Evolutionary conservation across 257 asterid genomes (phyloP), one percentile per base, ranked within the genome.

Genomic region (Cruciata laevipes): DNA sequence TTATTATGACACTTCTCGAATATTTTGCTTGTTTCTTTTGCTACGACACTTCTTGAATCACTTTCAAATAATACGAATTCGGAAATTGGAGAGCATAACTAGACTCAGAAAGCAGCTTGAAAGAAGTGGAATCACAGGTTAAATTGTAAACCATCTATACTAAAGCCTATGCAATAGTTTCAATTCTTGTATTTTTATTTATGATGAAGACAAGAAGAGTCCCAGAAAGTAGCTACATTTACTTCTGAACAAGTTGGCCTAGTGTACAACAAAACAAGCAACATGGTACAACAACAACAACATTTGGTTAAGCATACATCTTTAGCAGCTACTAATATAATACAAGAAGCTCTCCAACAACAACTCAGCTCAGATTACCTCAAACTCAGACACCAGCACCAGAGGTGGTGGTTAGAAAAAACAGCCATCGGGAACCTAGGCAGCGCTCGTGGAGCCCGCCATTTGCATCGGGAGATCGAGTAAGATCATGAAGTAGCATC

Each of bases 401-500:
- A 42, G 42, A 9, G 42, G 42, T 35, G 40, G 40, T 44, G 55
- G 55, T 16, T 47, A 47, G 55, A 47, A 47, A 27, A 47, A 47
- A 47, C 55, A 47, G 55, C 42, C 42, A 37, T 37, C 42, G 42
- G 42, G 42, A 9, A 60, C 40, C 78, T 79, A 83, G 72, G 72
- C 66, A 23, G 47, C 61, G n/a, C 53, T 77, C 75, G 70, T 80
- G 37, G 77, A 67, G 73, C 72, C 81, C 71, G 74, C 67, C 24
- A 23, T 61, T 51, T 76, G 77, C 71, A 83, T 70, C 52, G 93
- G 93, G 18, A 87, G 82, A 61, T 89, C 87, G 7, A 91, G 80
- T 69, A 74, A 67, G 27, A 91, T 58, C 53, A 84, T 69, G 82
- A 91, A 87, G 74, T 79, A 85, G 16, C 95, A 81, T 75, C 82